phyloP scores from a whole-genome alignment of 2,329 filamentous ascomycete species.

The Arthrobotrys pseudoclavata region DNA sequence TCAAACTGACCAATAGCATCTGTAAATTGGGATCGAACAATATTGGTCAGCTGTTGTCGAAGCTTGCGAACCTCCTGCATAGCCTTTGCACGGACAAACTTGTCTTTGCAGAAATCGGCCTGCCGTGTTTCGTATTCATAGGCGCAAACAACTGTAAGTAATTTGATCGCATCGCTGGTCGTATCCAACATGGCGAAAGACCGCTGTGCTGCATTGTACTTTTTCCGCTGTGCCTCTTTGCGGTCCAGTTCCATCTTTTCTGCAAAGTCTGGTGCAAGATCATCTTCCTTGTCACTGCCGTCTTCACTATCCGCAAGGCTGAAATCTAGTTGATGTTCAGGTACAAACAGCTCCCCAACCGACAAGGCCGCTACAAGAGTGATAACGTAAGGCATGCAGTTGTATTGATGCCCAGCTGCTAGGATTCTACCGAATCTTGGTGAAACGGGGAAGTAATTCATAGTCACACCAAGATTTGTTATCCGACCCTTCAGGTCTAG shows the following conservation, averaged over 20 bases:
- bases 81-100: conserved; percentile 88
- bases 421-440: conserved; percentile 93
- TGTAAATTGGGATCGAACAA: conserved; percentile 81
- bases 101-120: conserved; percentile 82
- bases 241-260: conserved; percentile 72
- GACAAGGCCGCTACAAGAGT: conserved; percentile 90
- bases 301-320: conserved; percentile 68
- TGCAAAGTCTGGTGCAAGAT: conserved; percentile 77
- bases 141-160: conserved; percentile 87
- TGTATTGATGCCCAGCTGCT: conserved; percentile 85
- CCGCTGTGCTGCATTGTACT: conserved; percentile 68
- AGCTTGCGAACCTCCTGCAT: conserved; percentile 89
- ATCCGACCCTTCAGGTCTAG: conserved; percentile 79
- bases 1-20: conserved; percentile 72
- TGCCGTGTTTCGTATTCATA: conserved; percentile 77
- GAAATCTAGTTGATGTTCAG: conserved; percentile 81
- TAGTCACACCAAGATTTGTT: conserved; percentile 81
- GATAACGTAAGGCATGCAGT: conserved; percentile 86
- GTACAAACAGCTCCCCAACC: conserved; percentile 87
- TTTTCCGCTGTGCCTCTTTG: conserved; percentile 72
- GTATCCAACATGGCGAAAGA: conserved; percentile 83
- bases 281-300: conserved; percentile 67
- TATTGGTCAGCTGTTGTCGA: conserved; percentile 82
- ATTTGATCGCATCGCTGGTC: conserved; percentile 87
- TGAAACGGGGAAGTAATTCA: conserved; percentile 89